Evolutionary conservation across 2,329 filamentous ascomycete species (phyloP).

Genomic region (Phoma herbarum): DNA sequence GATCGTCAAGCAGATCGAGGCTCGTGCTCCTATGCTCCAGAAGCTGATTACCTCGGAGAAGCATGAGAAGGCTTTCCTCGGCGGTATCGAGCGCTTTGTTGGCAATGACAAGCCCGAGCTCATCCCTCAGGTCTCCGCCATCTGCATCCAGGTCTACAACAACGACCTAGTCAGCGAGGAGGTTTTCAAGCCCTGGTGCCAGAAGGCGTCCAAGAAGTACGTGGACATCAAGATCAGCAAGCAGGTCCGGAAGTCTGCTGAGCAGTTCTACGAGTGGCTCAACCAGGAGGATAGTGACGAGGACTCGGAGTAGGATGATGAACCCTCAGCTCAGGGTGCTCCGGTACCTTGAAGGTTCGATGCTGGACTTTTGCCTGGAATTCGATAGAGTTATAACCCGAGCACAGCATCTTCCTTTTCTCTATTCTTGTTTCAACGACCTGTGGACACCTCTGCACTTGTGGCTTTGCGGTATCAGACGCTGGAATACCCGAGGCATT

Average conservation of each 20-base stretch:
- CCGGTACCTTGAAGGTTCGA: neutral
- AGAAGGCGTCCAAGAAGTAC: constrained; percentile 98
- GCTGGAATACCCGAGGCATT: constrained; percentile 2
- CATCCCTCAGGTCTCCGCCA: constrained; percentile 79
- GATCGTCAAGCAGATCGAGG: constrained; percentile 85
- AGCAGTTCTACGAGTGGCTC: constrained; percentile 95
- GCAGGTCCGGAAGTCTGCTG: constrained; percentile 94
- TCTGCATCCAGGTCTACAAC: constrained; percentile 90
- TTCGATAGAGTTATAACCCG: neutral
- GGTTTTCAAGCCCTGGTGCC: constrained; percentile 87
- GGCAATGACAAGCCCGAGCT: constrained; percentile 83
- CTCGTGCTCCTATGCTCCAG: constrained; percentile 86
- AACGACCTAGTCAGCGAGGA: constrained; percentile 90
- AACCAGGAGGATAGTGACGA: constrained; percentile 70
- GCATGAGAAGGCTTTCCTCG: constrained; percentile 94
- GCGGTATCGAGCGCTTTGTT: constrained; percentile 92
- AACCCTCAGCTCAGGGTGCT: neutral
- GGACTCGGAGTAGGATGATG: constrained; percentile 38
- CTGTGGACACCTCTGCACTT: constrained; percentile 35
- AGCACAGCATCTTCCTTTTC: neutral
- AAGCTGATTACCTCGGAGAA: constrained; percentile 91
- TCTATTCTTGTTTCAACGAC: constrained; percentile 27
- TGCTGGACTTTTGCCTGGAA: neutral
- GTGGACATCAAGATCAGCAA: constrained; percentile 87
- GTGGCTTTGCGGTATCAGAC: constrained; percentile 1